Base-by-base conservation (phyloP, 2,329 filamentous ascomycete species). In the Diaporthe australafricana region DNA sequence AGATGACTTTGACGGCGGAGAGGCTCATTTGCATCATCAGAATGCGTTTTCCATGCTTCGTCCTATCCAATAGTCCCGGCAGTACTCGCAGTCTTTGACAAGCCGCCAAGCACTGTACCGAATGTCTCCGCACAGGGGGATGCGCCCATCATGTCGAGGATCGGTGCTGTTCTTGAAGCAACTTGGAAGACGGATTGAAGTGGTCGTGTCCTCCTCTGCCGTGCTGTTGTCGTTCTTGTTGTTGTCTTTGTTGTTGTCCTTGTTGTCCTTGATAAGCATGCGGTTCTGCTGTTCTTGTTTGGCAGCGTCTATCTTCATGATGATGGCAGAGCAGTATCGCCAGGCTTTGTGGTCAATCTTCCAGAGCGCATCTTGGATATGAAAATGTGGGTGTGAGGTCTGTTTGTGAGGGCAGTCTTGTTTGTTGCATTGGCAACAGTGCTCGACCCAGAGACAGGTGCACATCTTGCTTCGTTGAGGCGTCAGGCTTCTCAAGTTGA, bases 391-490 rank as follows among this genome's bases (percentile, higher is more conserved):
- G 30, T 56, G 45, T 16, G 22, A 32, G 1, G 56, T 25, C 2
- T 56, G 25, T 50, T n/a, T 52, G 40, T 72, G 67, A 6, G 50
- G 32, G 40, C 67, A 72, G 11, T 27, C 53, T 12, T 45, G 9
- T 25, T 68, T 30, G 22, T 17, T 16, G 48, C 70, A 72, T 17
- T 22, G 38, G 20, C 56, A 72, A 27, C 40, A 42, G 38, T 57
- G 66, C 30, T 72, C 55, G 6, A 66, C 38, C 35, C 55, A 72
- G n/a, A 66, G 30, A 35, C 70, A 72, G 27, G n/a, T 40, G 40
- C 70, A 72, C 70, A 72, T 72, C 9, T 70, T 65, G 68, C 30
- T 38, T 25, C 16, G 12, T 35, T 25, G 25, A n/a, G n/a, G n/a
- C 5, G n/a, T 50, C 30, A 38, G 45, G n/a, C 7, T 14, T 27